Evolutionary conservation across 2,329 filamentous ascomycete species (phyloP), one percentile per base, ranked within the genome.

Genomic region (Fusarium subtropicale): DNA sequence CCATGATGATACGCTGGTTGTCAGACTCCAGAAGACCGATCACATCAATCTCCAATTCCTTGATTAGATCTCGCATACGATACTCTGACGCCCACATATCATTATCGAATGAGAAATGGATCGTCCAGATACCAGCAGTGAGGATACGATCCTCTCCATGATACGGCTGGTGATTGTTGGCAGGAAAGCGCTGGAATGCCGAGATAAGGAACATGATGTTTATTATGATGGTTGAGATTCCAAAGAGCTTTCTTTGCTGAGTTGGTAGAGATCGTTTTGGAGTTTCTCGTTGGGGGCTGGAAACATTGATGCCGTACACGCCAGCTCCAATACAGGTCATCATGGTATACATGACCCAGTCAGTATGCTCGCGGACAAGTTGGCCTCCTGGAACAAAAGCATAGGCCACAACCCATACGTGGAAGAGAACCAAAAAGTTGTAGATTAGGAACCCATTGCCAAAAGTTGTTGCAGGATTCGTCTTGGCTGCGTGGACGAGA

Each of bases 21-120:
- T 99, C 96, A 1, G 91, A 92, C 80, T 99, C 96, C 1, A 99
- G 86, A 22, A 99, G 87, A n/a, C 96, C 96, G 47, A 99, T 87
- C 7, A 99, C 93, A 76, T 99, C 96, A n/a, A 99, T 83, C 80
- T 99, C 96, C n/a, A 97, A 84, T 75, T 98, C 96, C 76, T 93
- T 90, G 80, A 97, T 91, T 16, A 97, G 85, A 82, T 97, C 91
- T 61, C 93, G 91, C 89, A 97, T 97, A 68, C 96, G 94, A 74
- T 92, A 89, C 80, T 99, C 96, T 0, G 95, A 97, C 12, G 93
- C 95, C 93, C 94, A 98, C 94, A 98, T 97, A 79, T 97, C 92
- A 74, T 99, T 98, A 81, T 99, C 96, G 22, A 99, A 88, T 16
- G 92, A 94, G 79, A 99, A 99, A 82, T 99, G 96, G 58, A 98